A percentile compares a stretch with the other conserved stretches of the same genome.
Conservation (phyloP, 1,284 basidiomycete genomes). For the Hypsizygus ulmarius region DNA sequence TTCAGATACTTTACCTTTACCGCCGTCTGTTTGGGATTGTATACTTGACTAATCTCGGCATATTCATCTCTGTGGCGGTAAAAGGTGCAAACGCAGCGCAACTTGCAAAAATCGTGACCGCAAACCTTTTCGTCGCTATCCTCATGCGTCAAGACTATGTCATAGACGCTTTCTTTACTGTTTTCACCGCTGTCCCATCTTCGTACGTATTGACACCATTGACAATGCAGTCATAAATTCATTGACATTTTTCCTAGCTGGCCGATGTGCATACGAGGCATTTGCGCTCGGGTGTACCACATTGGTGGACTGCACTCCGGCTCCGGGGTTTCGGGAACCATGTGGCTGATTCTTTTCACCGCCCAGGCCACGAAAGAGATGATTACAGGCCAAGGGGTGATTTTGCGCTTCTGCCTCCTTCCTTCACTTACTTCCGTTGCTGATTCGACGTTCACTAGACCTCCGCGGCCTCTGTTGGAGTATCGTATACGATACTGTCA, state of each 20-base stretch:
- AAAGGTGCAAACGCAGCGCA: conserved; percentile 43
- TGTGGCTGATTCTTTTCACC: conserved; percentile 53
- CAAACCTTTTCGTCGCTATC: conserved; percentile 53
- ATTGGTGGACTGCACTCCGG: conserved; percentile 61
- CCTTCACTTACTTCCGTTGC: too few species aligned
- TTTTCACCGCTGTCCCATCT: conserved; percentile 51
- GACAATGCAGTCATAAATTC: too few species aligned
- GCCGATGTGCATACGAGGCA: conserved; percentile 51
- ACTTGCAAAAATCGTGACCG: conserved; percentile 47
- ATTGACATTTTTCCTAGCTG: too few species aligned
- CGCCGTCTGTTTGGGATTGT: conserved; percentile 57
- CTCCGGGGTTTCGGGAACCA: conserved; percentile 48
- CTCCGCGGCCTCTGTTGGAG: too few species aligned
- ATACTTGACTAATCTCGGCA: conserved; percentile 51
- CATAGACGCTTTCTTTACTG: conserved; percentile 53
- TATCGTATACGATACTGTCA: conserved; percentile 50
- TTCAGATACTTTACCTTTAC: conserved; percentile 54
- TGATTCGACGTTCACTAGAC: too few species aligned
- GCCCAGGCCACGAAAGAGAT: conserved; percentile 54
- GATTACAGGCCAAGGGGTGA: conserved; percentile 38
- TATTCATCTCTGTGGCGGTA: conserved; percentile 46
- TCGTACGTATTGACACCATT: too few species aligned
- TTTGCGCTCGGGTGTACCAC: conserved; percentile 55
- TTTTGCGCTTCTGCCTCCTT: conserved; percentile 10
- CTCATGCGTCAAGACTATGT: conserved; percentile 65